Evolutionary conservation across 2,329 filamentous ascomycete species (phyloP).

Genomic region (Beauveria sp.): DNA sequence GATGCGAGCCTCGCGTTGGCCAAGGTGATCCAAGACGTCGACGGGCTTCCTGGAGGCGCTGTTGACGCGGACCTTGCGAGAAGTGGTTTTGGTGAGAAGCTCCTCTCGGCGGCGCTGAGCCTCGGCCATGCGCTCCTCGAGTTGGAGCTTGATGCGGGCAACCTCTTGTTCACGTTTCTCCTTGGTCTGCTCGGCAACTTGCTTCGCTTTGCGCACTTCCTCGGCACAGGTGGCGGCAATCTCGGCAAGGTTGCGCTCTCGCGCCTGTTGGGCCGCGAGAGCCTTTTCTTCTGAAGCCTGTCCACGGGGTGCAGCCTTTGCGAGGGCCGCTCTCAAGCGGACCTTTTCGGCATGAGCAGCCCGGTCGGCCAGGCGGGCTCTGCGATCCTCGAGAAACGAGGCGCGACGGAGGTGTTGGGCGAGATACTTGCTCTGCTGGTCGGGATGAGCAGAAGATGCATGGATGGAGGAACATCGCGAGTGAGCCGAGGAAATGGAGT

Average conservation of each 20-base stretch:
- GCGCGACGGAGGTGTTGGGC: slow-evolving; percentile 73
- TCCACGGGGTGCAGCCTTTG: slow-evolving; percentile 60
- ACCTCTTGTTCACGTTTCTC: slow-evolving; percentile 71
- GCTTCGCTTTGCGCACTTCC: slow-evolving; percentile 75
- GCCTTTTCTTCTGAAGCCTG: slow-evolving; percentile 68
- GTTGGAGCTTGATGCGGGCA: slow-evolving; percentile 60
- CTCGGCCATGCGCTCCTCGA: slow-evolving; percentile 77
- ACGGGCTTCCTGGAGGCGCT: slow-evolving; percentile 46
- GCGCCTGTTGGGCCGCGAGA: slow-evolving; percentile 66
- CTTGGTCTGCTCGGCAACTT: slow-evolving; percentile 74
- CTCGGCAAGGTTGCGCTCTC: slow-evolving; percentile 66
- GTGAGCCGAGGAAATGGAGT: slow-evolving; percentile 70
- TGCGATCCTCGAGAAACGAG: slow-evolving; percentile 73
- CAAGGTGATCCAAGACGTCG: slow-evolving; percentile 39
- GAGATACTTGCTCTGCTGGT: slow-evolving; percentile 67
- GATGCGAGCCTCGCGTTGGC: slow-evolving; percentile 36
- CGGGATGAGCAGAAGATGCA: slow-evolving; percentile 43
- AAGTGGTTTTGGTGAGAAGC: slow-evolving; percentile 47
- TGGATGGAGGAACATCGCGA: slow-evolving; percentile 58
- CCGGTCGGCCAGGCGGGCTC: slow-evolving; percentile 69
- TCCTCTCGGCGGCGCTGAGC: slow-evolving; percentile 65
- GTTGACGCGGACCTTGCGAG: slow-evolving; percentile 45
- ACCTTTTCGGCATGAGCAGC: slow-evolving; percentile 82
- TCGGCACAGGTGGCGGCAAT: slow-evolving; percentile 76
- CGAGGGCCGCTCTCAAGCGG: slow-evolving; percentile 64